Percentiles rank a stretch among this genome's conserved stretches.
These are phyloP conservation scores for Vanilla planifolia DNA, from an alignment of 106 monocot genomes.

Conservation along the genomic window DNA sequence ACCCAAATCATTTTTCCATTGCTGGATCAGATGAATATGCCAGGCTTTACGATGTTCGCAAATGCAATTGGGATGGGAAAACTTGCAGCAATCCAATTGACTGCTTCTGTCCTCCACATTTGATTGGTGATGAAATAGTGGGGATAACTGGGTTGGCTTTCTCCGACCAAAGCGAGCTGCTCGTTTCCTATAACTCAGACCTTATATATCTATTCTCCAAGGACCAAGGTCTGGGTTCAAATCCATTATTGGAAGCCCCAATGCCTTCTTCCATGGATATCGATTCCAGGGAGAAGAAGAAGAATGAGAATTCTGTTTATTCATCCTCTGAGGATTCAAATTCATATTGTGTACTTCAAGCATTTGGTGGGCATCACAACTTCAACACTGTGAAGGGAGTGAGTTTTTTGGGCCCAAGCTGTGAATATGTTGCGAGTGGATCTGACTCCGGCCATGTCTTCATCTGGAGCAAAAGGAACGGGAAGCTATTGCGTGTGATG, in stretches of 20 bases:
- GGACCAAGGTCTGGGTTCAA: conserved; percentile 57
- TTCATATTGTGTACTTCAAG: conserved; percentile 15
- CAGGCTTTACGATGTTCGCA: conserved; percentile 78
- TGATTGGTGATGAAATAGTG: conserved; percentile 48
- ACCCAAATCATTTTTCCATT: conserved; percentile 53
- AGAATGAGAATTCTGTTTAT: background rate
- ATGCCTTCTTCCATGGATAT: conserved; percentile 10
- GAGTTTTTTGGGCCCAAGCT: conserved; percentile 74
- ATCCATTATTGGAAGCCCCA: conserved; percentile 9
- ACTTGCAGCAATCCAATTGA: conserved; percentile 29
- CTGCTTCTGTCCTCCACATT: conserved; percentile 70
- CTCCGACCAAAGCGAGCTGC: conserved; percentile 75
- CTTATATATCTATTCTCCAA: conserved; percentile 79
- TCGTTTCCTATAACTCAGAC: conserved; percentile 67
- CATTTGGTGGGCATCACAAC: conserved; percentile 62
- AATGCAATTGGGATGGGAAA: conserved; percentile 48
- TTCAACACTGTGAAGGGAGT: conserved; percentile 82
- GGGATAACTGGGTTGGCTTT: conserved; percentile 86
- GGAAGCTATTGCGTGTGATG: conserved; percentile 74
- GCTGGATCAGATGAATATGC: conserved; percentile 77
- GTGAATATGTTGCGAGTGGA: conserved; percentile 91
- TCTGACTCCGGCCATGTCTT: conserved; percentile 94
- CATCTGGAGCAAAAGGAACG: conserved; percentile 91
- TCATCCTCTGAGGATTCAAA: conserved; percentile 4
- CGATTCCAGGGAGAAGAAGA: background rate